Base-by-base conservation (phyloP, 2,329 filamentous ascomycete genomes). In the Chalaropsis ovoidea region DNA sequence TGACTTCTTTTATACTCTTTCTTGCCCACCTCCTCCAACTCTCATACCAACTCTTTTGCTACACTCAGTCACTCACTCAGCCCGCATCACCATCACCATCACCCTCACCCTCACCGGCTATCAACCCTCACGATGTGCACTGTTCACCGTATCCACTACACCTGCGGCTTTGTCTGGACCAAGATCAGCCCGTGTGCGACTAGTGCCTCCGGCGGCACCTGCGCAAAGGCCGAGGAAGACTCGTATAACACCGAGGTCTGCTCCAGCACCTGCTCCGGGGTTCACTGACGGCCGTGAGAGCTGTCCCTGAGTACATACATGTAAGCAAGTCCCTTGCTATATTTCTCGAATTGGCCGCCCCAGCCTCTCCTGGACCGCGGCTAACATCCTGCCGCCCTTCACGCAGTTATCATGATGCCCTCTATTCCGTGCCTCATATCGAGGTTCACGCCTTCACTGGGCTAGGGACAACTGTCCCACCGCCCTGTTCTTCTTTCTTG, bases 81-180 rank as follows among this genome's bases (percentile, higher is more conserved):
- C n/a, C n/a, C n/a, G n/a, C n/a, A n/a, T n/a, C n/a, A n/a, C n/a
- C n/a, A n/a, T n/a, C n/a, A n/a, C n/a, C n/a, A n/a, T n/a, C n/a
- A n/a, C n/a, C 43, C 1, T 19, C 43, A 10, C 43, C 43, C n/a
- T 17, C 10, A 19, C 15, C 15, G n/a, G 15, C 15, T 17, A 2
- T 15, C 27, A 13, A 42, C 43, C 31, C 15, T 19, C 52, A 61
- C 27, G 8, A 67, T 67, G 65, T 67, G 65, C 62, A 63, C 35
- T 22, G 52, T 31, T 19, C 58, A 64, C 62, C 45, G n/a, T 19
- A 41, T 67, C 43, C 43, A 61, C 52, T 67, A 67, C 42, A 22
- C 65, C 27, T 67, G 65, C 62, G 62, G 65, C 22, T 35, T 43
- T 27, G 35, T 45, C 19, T 66, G 49, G 52, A 42, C 41, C 35